Evolutionary conservation across 768 basidiomycete genomes (phyloP).

Genomic region (Mycena indigotica): DNA sequence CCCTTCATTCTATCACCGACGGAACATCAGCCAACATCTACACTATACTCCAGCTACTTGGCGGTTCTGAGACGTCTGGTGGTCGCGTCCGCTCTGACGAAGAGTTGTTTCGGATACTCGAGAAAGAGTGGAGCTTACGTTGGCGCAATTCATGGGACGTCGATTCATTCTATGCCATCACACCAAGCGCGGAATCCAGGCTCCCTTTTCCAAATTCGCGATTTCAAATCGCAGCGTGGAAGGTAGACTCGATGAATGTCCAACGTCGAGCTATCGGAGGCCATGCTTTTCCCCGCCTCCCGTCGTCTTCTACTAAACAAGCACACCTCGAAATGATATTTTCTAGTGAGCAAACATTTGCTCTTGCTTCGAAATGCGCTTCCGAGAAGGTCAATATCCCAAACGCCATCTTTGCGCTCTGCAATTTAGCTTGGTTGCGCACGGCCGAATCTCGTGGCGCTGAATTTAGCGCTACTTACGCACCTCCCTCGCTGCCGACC

Average conservation of each 20-base stretch:
- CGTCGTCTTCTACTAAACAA: slow-evolving; percentile 3
- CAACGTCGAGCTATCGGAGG: slow-evolving; percentile 13
- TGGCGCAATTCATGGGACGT: background rate
- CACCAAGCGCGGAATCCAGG: slow-evolving; percentile 8
- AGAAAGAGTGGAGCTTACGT: slow-evolving; percentile 9
- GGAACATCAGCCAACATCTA: slow-evolving; percentile 9
- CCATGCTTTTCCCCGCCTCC: slow-evolving; percentile 14
- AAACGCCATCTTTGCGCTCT: slow-evolving; percentile 23
- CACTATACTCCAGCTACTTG: slow-evolving; percentile 4
- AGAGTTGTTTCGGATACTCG: slow-evolving; percentile 10
- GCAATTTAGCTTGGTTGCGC: slow-evolving; percentile 22
- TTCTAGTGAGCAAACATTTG: slow-evolving; percentile 8
- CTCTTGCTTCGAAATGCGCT: slow-evolving; percentile 16
- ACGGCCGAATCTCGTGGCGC: background rate
- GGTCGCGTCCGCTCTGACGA: slow-evolving; percentile 7
- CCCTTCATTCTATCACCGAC: slow-evolving; percentile 16
- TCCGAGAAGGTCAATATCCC: slow-evolving; percentile 16
- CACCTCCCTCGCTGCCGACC: slow-evolving; percentile 10
- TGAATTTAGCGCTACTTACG: background rate
- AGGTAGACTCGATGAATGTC: slow-evolving; percentile 11
- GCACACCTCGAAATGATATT: slow-evolving; percentile 11
- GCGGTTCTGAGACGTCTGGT: slow-evolving; percentile 6
- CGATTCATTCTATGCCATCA: slow-evolving; percentile 8
- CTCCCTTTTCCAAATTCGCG: slow-evolving; percentile 2
- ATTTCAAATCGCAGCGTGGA: slow-evolving; percentile 11